Evolutionary conservation across 352 stramenopile genomes (phyloP).

Genomic region (Pythium volutum): DNA sequence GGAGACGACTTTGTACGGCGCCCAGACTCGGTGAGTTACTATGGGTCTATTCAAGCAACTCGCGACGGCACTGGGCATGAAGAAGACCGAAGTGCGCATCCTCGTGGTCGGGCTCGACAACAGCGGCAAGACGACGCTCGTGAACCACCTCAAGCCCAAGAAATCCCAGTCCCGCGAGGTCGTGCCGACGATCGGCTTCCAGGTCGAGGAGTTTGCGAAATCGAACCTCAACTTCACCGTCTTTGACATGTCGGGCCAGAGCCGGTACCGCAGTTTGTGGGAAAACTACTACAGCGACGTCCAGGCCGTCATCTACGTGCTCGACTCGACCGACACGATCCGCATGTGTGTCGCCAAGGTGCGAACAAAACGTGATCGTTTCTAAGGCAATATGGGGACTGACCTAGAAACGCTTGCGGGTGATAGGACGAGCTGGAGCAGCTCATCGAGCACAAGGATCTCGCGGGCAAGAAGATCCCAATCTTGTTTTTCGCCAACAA

Average conservation of each 20-base stretch:
- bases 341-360: constrained; percentile 81
- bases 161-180: constrained; percentile 83
- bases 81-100: constrained; percentile 84
- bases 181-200: constrained; percentile 88
- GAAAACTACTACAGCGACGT: constrained; percentile 86
- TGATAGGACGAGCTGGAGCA: constrained; percentile 78
- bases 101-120: constrained; percentile 90
- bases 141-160: constrained; percentile 90
- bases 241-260: constrained; percentile 90
- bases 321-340: constrained; percentile 86
- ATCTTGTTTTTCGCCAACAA: constrained; percentile 89
- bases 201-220: constrained; percentile 89
- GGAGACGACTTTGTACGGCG: too few species aligned
- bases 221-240: constrained; percentile 91
- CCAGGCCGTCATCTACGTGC: constrained; percentile 88
- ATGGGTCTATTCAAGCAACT: constrained; percentile 89
- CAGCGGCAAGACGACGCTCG: constrained; percentile 90
- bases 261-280: constrained; percentile 77
- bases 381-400: neutral
- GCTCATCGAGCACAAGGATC: constrained; percentile 77
- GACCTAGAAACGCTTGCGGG: neutral
- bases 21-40: neutral
- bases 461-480: constrained; percentile 66
- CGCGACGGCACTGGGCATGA: constrained; percentile 69
- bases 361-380: neutral